phyloP scores from a whole-genome alignment of 2,329 filamentous ascomycete species.

The Sarocladium strictum region DNA sequence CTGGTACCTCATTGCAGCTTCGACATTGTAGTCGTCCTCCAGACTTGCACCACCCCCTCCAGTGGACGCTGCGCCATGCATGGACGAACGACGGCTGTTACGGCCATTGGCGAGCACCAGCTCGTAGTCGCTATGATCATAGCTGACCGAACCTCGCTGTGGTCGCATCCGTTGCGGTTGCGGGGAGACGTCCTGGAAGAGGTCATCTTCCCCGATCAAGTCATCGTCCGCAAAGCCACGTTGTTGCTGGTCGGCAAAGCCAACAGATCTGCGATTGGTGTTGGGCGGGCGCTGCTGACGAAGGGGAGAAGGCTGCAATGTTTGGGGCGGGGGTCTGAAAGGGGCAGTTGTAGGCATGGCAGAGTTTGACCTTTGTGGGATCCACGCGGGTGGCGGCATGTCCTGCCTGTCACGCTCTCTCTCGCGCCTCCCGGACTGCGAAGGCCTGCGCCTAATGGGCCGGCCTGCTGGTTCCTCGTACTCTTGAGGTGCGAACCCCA shows the following conservation, averaged over 20 bases:
- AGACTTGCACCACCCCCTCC: constrained; percentile 27
- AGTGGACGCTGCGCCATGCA: constrained; percentile 30
- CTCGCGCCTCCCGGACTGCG: constrained; percentile 1
- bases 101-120: constrained; percentile 32
- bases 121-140: constrained; percentile 32
- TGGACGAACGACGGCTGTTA: constrained; percentile 31
- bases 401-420: constrained; percentile 1
- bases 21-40: constrained; percentile 22
- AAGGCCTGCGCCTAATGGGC: neutral
- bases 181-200: constrained; percentile 34
- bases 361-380: constrained; percentile 22
- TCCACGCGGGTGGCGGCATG: constrained; percentile 6
- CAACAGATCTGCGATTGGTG: constrained; percentile 23
- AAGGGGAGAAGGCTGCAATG: constrained; percentile 17
- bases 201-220: constrained; percentile 24
- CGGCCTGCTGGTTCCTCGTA: neutral
- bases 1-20: constrained; percentile 35
- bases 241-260: constrained; percentile 22
- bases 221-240: constrained; percentile 33
- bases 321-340: constrained; percentile 22
- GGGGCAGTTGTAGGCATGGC: constrained; percentile 23
- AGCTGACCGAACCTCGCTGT: constrained; percentile 28
- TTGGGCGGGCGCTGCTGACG: constrained; percentile 21
- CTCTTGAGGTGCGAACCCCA: neutral
- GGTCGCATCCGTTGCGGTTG: constrained; percentile 25